Evolutionary conservation across 495 filamentous ascomycete species (phyloP), one percentile per base, ranked within the genome.

Genomic region (Thermothielavioides terrestris): DNA sequence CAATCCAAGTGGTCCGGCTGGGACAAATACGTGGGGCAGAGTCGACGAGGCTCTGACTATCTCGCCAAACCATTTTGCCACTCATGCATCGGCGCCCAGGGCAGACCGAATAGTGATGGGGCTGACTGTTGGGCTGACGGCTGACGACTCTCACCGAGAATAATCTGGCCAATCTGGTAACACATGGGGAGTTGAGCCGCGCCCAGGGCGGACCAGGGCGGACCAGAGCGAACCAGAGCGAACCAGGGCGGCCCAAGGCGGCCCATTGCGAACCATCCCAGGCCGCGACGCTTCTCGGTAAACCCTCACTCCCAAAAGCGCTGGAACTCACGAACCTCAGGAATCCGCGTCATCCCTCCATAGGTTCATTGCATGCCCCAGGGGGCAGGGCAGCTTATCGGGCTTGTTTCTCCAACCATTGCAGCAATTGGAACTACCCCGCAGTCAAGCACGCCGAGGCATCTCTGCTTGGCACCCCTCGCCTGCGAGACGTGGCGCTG

Each of bases 11-110:
- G 10, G 26, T 26, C 28, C 25, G 43, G 46, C 27, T 17, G 15
- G 30, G 49, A 39, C 40, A 37, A 23, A 30, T 35, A 45, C 15
- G 50, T 27, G 40, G 15, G 25, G 36, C 37, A 17, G 28, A 36
- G 11, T 4, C 10, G 39, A 15, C n/a, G 28, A 28, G 49, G 53
- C 45, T 42, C 50, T 38, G 12, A 26, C 31, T 17, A n/a, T n/a
- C n/a, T n/a, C n/a, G n/a, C n/a, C n/a, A n/a, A n/a, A n/a, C n/a
- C n/a, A n/a, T 45, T 30, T 42, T 20, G 12, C 15, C 22, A 12
- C 25, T 50, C 28, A 49, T 61, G 60, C 53, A 22, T 56, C 22
- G 34, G 27, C 6, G 53, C 55, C 54, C 58, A 63, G 61, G 43
- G 55, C 58, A 44, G 48, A 27, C 35, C 35, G 8, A 23, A 56